Base-by-base conservation (phyloP, 2,329 filamentous ascomycete genomes). In the Fusarium clavum region DNA sequence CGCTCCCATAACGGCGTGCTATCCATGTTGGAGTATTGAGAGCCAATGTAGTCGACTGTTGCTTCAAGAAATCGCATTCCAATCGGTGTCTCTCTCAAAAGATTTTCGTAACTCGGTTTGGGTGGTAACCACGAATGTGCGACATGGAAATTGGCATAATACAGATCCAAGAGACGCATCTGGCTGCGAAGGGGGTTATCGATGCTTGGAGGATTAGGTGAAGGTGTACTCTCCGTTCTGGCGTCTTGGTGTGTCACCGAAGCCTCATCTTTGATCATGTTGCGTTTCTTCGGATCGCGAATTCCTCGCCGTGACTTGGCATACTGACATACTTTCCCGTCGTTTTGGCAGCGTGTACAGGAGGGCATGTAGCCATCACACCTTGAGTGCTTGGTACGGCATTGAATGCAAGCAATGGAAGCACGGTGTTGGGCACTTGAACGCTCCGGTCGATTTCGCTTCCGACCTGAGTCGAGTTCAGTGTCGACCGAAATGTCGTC, bases 81-180 rank as follows among this genome's bases (percentile, higher is more conserved):
- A 10, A 56, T 38, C 8, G 62, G 55, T 3, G 24, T 43, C n/a
- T 27, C 24, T 46, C 64, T 24, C 10, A 63, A 30, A n/a, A 69
- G 60, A 18, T 24, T 20, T 7, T 44, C 24, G 13, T 75, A 57
- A 13, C 25, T 60, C 24, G 43, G n/a, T 44, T 48, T 75, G 6
- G 73, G 72, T 5, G 65, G 72, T 4, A 71, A 32, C 73, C 69
- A 75, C 13, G 73, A 66, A 34, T 75, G 72, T 6, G 73, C 51
- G 49, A 64, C 57, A 20, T 75, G 73, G 44, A 75, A 75, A 32
- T 72, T 66, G 29, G 43, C 8, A 54, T 75, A 75, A 51, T 75
- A 75, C 30, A 72, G 66, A 47, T 73, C 62, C 24, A 74, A 58
- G 22, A 57, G 25, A 47, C 57, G 55, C 25, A 47, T 62, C 27